Evolutionary conservation across 2,329 filamentous ascomycete species (phyloP), one percentile per base, ranked within the genome.

Genomic region (Fusarium abutilonis): DNA sequence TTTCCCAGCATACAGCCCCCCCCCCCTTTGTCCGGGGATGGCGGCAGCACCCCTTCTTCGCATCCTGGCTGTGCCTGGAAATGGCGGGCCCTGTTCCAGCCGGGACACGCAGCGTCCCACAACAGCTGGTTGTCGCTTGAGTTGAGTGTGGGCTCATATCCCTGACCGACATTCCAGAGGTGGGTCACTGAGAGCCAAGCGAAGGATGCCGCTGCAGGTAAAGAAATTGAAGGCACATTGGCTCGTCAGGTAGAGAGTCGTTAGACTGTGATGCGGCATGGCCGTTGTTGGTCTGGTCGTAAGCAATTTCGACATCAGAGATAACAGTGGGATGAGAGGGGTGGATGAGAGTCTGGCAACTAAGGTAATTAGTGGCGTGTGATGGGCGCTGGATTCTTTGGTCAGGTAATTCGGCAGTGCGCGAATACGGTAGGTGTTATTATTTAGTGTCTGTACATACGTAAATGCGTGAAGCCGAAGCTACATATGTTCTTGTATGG

Each of bases 161-260:
- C 70, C 70, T 72, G 70, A 70, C 70, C 70, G 70, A 72, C 70
- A 70, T 70, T 72, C 64, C 57, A 56, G 31, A 31, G 48, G 67
- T 70, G 70, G 70, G 61, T 49, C 46, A 45, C 35, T 58, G 55
- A 44, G 58, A 59, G 46, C 50, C 64, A 69, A 60, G 62, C 67
- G 69, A 72, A 72, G 70, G 70, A 72, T 71, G 67, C 61, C 61
- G 61, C 55, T 70, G 67, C 68, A 72, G 60, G 58, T 61, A 60
- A 55, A 71, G 70, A 72, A 66, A 72, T 72, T 70, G 66, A 57
- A 72, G 70, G 68, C 59, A 62, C 68, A 61, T 54, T 63, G 65
- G 58, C 68, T 70, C 64, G 69, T 67, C 68, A 71, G 67, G 71
- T 67, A 51, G 46, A 53, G 44, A 53, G 44, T 55, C 46, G 54